These are phyloP conservation scores for Nannochloropsis gaditana DNA, from an alignment of 108 stramenopile species.

Conservation along the genomic window DNA sequence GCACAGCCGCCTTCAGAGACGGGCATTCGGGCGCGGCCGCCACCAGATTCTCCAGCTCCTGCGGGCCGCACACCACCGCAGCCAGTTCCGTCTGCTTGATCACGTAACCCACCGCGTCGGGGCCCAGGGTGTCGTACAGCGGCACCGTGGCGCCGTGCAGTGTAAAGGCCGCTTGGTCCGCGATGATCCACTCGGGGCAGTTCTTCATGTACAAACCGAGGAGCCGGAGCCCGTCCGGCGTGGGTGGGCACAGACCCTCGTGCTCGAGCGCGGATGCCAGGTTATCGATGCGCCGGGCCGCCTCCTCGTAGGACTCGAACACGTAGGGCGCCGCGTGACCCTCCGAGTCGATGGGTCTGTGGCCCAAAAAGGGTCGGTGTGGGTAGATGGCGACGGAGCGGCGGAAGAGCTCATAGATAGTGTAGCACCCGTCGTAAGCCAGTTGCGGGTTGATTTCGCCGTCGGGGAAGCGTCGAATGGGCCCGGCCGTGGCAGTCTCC, in stretches of 20 bases:
- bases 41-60: conserved; percentile 64
- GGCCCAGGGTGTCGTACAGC: conserved; percentile 88
- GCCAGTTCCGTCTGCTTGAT: conserved; percentile 69
- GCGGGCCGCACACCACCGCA: conserved; percentile 68
- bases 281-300: conserved; percentile 42
- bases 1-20: conserved; percentile 26
- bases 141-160: conserved; percentile 76
- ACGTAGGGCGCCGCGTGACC: conserved; percentile 43
- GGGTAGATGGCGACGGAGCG: conserved; percentile 39
- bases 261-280: conserved; percentile 49
- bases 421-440: conserved; percentile 38
- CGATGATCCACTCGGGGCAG: conserved; percentile 84
- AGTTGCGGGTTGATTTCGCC: conserved; percentile 26
- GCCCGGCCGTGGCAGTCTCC: conserved; percentile 27
- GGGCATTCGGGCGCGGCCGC: conserved; percentile 39
- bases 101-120: conserved; percentile 76
- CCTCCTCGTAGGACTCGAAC: conserved; percentile 48
- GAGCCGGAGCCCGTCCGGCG: conserved; percentile 45
- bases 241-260: conserved; percentile 48
- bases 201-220: conserved; percentile 85
- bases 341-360: conserved; percentile 32
- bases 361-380: conserved; percentile 45
- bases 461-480: conserved; percentile 42
- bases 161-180: conserved; percentile 64
- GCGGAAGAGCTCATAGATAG: conserved; percentile 42